Percentiles rank a stretch among this genome's conserved stretches.
phyloP scores from a whole-genome alignment of 31 red algal genomes.

The Asparagopsis taxiformis region DNA sequence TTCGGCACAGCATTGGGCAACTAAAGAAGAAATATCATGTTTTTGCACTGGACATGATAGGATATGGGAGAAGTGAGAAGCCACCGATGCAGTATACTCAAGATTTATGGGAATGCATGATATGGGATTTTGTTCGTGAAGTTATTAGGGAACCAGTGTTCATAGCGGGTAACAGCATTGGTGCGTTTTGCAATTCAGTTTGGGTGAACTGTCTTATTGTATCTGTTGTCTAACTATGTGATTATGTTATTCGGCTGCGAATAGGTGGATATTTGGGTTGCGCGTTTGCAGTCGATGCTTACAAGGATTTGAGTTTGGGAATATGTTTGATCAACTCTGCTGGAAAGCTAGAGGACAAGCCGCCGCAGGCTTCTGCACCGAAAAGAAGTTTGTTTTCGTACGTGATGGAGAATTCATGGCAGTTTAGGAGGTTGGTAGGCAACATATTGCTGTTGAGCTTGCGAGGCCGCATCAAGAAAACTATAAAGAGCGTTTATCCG shows the following conservation, averaged over 20 bases:
- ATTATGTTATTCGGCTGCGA: neutral
- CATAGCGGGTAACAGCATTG: slow-evolving; percentile 86
- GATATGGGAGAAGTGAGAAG: slow-evolving; percentile 88
- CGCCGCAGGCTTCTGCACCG: neutral
- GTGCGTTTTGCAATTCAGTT: slow-evolving; percentile 24
- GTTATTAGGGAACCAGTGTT: slow-evolving; percentile 69
- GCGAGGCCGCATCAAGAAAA: slow-evolving; percentile 59
- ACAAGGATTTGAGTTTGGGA: slow-evolving; percentile 36
- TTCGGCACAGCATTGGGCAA: slow-evolving; percentile 46
- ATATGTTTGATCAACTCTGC: slow-evolving; percentile 73
- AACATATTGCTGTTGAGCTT: slow-evolving; percentile 44
- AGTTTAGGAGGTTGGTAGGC: slow-evolving; percentile 34
- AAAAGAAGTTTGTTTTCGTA: slow-evolving; percentile 24
- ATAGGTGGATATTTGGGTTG: slow-evolving; percentile 64
- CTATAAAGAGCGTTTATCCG: slow-evolving; percentile 73
- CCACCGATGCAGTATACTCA: slow-evolving; percentile 81
- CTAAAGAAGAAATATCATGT: slow-evolving; percentile 62
- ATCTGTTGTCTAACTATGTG: slow-evolving; percentile 9
- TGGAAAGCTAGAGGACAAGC: slow-evolving; percentile 42
- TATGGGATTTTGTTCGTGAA: slow-evolving; percentile 77
- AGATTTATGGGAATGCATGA: slow-evolving; percentile 71
- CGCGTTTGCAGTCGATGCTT: slow-evolving; percentile 68
- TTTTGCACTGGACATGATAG: slow-evolving; percentile 80
- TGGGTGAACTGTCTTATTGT: neutral
- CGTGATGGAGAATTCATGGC: slow-evolving; percentile 23